A percentile compares a stretch with the other conserved stretches of the same genome.
Conservation (phyloP, 306 rosid species). For the Sphenostylis stenocarpa region DNA sequence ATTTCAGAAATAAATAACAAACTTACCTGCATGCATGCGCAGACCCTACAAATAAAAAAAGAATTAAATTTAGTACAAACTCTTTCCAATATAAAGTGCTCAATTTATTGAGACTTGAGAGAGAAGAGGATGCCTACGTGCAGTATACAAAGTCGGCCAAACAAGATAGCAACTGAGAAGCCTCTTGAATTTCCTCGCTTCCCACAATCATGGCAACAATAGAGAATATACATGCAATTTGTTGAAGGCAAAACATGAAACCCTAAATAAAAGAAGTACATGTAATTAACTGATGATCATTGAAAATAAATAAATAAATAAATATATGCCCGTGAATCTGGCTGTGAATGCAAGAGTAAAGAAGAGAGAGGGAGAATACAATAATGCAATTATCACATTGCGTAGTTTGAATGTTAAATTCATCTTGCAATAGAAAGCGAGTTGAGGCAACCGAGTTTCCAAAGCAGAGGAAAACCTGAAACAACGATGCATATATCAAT, state of each 20-base stretch:
- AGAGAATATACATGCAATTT: conserved; percentile 89
- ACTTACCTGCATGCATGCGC: conserved; percentile 94
- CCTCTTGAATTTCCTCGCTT: conserved; percentile 72
- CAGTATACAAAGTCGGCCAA: conserved; percentile 80
- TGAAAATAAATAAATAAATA: neutral
- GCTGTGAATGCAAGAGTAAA: neutral
- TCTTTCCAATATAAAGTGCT: neutral
- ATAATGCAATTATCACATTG: conserved; percentile 93
- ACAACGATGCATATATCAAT: conserved; percentile 17
- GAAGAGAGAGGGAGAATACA: conserved; percentile 50
- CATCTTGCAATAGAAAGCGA: conserved; percentile 90
- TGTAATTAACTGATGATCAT: conserved; percentile 8
- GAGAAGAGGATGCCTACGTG: conserved; percentile 55
- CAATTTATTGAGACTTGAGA: neutral
- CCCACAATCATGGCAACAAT: conserved; percentile 82
- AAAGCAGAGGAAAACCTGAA: conserved; percentile 84
- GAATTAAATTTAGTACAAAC: conserved; percentile 29
- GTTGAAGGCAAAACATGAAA: conserved; percentile 83
- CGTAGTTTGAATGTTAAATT: conserved; percentile 86
- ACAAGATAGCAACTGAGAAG: conserved; percentile 71
- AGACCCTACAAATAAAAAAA: conserved; percentile 60
- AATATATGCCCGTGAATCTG: neutral
- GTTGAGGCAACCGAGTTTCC: conserved; percentile 92
- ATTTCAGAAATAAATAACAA: conserved; percentile 9
- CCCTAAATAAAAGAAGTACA: conserved; percentile 50